Base-by-base conservation (phyloP, 2,329 filamentous ascomycete genomes). In the Fusarium miscanthi region DNA sequence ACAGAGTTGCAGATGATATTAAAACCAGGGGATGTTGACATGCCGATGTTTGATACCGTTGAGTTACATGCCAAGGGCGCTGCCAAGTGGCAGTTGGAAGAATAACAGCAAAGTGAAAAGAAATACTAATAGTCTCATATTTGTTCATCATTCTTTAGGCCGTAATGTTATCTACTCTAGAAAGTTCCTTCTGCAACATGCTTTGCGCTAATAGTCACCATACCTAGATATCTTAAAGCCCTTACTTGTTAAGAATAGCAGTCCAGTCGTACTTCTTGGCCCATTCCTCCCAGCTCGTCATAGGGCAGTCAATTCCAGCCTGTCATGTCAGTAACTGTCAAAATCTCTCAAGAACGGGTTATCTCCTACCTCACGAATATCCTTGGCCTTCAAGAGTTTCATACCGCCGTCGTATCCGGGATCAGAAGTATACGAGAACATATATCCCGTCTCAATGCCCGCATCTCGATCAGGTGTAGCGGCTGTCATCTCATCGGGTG, bases 401-500 rank as follows among this genome's bases (percentile, higher is more conserved):
- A 83, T 84, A 1, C 79, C 84, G 2, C 86, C 86, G 66, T 85
- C 85, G 60, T 87, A 87, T 0, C 86, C 86, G 0, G 85, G 85
- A 40, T 86, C 80, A 0, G 82, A 84, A 16, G 80, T 81, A 66
- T 87, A 88, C 3, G 76, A 69, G 48, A 83, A 87, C 86, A 88
- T 87, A 63, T 82, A 74, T 7, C 81, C 81, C 0, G 84, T 78
- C 68, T 88, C 86, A 0, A 81, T 75, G 1, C 85, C 85, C 4
- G 81, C 80, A 5, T 85, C 84, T 4, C 72, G 74, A 45, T 86
- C 85, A 1, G 79, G 78, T 0, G 81, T 77, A 4, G 72, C 71
- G 0, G 75, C 75, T 13, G 85, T 79, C 80, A 87, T 81, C 41
- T 85, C 81, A 10, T 85, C 81, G 4, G 80, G 64, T 0, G 80